Evolutionary conservation across 2,329 filamentous ascomycete species (phyloP).

Genomic region (Epichloe sylvatica): DNA sequence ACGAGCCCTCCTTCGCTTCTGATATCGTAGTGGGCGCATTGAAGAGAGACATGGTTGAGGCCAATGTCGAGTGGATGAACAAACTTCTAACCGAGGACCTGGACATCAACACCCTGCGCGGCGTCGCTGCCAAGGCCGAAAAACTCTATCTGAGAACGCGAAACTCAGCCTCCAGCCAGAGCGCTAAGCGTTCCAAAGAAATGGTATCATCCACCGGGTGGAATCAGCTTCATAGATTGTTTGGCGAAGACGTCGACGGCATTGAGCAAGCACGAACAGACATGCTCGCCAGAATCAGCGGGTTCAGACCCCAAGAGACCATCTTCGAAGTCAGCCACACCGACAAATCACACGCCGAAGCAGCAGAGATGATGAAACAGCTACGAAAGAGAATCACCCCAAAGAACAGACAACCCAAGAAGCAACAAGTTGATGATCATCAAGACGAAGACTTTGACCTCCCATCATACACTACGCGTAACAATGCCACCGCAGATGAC

Average conservation of each 20-base stretch:
- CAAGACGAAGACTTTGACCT: conserved; percentile 17
- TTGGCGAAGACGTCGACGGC: conserved; percentile 53
- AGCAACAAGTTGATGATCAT: conserved; percentile 23
- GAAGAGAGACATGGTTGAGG: conserved; percentile 57
- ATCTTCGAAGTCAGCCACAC: conserved; percentile 87
- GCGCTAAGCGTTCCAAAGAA: conserved; percentile 74
- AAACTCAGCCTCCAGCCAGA: conserved; percentile 79
- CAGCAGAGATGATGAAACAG: conserved; percentile 62
- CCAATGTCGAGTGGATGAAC: conserved; percentile 67
- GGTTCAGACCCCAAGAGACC: conserved; percentile 80
- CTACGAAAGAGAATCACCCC: conserved; percentile 56
- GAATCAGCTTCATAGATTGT: conserved; percentile 66
- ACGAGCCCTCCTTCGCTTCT: conserved; percentile 56
- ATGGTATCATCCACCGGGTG: conserved; percentile 57
- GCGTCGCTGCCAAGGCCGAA: conserved; percentile 75
- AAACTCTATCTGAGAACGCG: conserved; percentile 83
- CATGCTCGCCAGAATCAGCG: conserved; percentile 80
- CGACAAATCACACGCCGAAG: conserved; percentile 49
- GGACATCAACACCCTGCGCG: conserved; percentile 57
- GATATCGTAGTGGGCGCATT: conserved; percentile 75
- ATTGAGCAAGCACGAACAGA: conserved; percentile 61
- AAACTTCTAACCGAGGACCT: conserved; percentile 62
- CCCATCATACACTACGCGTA: background rate
- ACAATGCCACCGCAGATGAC: conserved; percentile 11
- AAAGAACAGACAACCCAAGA: conserved; percentile 29